Percentiles rank a stretch among this genome's conserved stretches.
These are phyloP conservation scores for Amanita rubescens DNA, from an alignment of 768 basidiomycete genomes.

Conservation along the genomic window DNA sequence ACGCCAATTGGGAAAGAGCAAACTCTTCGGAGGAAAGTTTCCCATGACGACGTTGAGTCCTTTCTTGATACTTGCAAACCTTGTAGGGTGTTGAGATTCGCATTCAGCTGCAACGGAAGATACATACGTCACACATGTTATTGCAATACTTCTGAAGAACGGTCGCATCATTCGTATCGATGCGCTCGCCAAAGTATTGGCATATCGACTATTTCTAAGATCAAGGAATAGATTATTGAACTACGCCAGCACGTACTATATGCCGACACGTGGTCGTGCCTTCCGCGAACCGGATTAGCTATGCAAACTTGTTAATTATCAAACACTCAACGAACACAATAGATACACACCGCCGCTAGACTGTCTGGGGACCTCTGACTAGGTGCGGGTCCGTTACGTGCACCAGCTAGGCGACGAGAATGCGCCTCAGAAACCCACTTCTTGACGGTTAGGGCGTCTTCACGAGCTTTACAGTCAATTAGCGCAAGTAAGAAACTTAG, in stretches of 20 bases:
- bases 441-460: constrained; percentile 55
- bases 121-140: constrained; percentile 73
- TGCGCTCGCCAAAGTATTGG: constrained; percentile 70
- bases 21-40: constrained; percentile 39
- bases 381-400: constrained; percentile 46
- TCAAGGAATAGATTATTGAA: neutral
- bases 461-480: constrained; percentile 45
- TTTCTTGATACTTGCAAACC: constrained; percentile 78
- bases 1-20: constrained; percentile 17
- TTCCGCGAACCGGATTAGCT: constrained; percentile 49
- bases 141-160: constrained; percentile 50
- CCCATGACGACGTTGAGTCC: constrained; percentile 39
- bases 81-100: constrained; percentile 18
- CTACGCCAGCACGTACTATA: constrained; percentile 39
- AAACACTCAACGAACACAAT: neutral
- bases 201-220: constrained; percentile 57
- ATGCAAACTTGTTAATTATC: neutral
- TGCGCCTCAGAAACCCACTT: constrained; percentile 42
- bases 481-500: neutral
- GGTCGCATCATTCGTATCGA: constrained; percentile 41
- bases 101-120: neutral
- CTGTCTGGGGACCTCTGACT: constrained; percentile 66
- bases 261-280: constrained; percentile 56
- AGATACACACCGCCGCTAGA: constrained; percentile 45
- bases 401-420: constrained; percentile 37